Base-by-base conservation (phyloP, 768 basidiomycete species). In the Mrakia blollopis region DNA sequence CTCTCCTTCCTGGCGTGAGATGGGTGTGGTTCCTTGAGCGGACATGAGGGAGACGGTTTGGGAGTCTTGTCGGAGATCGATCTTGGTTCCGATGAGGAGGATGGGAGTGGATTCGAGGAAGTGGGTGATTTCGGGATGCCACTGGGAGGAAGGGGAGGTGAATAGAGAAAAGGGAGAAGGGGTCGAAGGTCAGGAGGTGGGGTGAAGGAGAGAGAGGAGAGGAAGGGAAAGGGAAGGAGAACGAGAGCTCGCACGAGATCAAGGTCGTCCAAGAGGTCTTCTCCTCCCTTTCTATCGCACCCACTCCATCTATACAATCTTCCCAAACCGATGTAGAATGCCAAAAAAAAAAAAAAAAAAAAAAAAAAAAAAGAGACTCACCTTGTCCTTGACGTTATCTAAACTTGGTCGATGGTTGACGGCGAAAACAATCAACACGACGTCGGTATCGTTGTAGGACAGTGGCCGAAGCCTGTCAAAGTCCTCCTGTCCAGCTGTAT, bases 401-500 rank as follows among this genome's bases (percentile, higher is more conserved):
- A 84, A 74, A 80, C 83, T 83, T 32, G 82, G 82, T 28, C 83
- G 79, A 68, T 82, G 82, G 78, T 84, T 83, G 76, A 82, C 81
- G 13, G 83, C 84, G 76, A 84, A 84, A 16, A 84, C 83, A 28
- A 84, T 80, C 41, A 84, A 75, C n/a, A 84, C 82, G 23, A 84
- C 84, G 74, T 84, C 82, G 47, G 84, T 84, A 75, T 84, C 84
- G 73, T 83, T 84, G 79, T 84, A 84, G 28, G 80, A 81, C 75
- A 84, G 75, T 47, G 84, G 83, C 61, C 84, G 77, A 41, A 84
- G 76, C 62, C 84, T 78, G 69, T 84, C 84, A 72, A 84, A 98
- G 85, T 98, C 94, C 85, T 98, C 94, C 83, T 97, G 94, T 37
- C 94, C 94, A 0, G 94, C 94, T 0, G 94, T 98, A 84, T 98